Evolutionary conservation across 2,329 filamentous ascomycete species (phyloP).

Genomic region (Alternaria triticina): DNA sequence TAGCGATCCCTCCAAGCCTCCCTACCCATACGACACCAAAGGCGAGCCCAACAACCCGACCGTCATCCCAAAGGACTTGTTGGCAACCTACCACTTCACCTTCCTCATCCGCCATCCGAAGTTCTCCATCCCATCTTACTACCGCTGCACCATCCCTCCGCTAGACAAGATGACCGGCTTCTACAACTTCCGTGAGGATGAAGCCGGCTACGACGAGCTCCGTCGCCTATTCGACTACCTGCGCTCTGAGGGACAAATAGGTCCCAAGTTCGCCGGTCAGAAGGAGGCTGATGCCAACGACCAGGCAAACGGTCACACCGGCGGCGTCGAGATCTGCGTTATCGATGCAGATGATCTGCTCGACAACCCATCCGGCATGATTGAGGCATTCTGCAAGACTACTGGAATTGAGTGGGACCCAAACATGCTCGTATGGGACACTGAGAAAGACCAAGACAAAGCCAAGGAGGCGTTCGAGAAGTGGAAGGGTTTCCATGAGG

Average conservation of each 20-base stretch:
- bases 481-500: conserved; percentile 96
- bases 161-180: conserved; percentile 83
- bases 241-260: conserved; percentile 70
- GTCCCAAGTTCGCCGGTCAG: conserved; percentile 66
- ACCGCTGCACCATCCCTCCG: conserved; percentile 90
- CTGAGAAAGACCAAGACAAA: conserved; percentile 70
- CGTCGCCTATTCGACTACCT: conserved; percentile 88
- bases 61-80: conserved; percentile 74
- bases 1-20: conserved; percentile 42
- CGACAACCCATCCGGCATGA: conserved; percentile 77
- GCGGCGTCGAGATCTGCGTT: conserved; percentile 74
- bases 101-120: conserved; percentile 98
- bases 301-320: conserved; percentile 40
- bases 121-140: conserved; percentile 89
- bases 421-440: conserved; percentile 85
- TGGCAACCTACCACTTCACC: conserved; percentile 87
- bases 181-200: conserved; percentile 81
- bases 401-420: conserved; percentile 78
- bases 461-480: conserved; percentile 86
- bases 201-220: conserved; percentile 91
- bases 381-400: conserved; percentile 80
- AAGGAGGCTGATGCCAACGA: conserved; percentile 41
- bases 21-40: conserved; percentile 65
- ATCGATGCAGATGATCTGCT: conserved; percentile 94
- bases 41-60: conserved; percentile 79